Conservation (phyloP, 495 filamentous ascomycete species). For the Cetradonia linearis region DNA sequence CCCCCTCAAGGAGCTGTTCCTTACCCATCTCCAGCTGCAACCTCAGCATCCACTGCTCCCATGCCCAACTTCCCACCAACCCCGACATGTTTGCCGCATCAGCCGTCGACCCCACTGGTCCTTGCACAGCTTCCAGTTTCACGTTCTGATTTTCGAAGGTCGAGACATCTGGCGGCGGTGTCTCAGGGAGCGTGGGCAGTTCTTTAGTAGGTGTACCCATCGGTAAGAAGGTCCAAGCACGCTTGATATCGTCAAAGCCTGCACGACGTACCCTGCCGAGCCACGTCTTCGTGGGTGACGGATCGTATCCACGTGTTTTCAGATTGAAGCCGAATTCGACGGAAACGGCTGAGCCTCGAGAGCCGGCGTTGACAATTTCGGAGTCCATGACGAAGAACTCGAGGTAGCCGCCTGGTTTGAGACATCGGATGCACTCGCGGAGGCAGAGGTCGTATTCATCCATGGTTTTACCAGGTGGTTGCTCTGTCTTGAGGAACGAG, state of each 20-base stretch:
- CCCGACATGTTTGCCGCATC: slow-evolving; percentile 67
- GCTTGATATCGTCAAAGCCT: slow-evolving; percentile 69
- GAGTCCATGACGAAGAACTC: slow-evolving; percentile 86
- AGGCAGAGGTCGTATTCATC: slow-evolving; percentile 89
- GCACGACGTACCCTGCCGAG: slow-evolving; percentile 59
- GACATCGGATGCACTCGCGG: slow-evolving; percentile 72
- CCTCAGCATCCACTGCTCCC: slow-evolving; percentile 93
- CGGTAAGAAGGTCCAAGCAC: slow-evolving; percentile 83
- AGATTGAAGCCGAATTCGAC: slow-evolving; percentile 86
- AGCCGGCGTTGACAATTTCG: slow-evolving; percentile 74
- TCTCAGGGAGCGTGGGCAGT: slow-evolving; percentile 37
- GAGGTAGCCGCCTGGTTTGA: slow-evolving; percentile 86
- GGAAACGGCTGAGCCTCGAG: slow-evolving; percentile 62
- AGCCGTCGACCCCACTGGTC: slow-evolving; percentile 62
- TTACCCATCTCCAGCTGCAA: slow-evolving; percentile 74
- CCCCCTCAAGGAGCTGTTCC: slow-evolving; percentile 60
- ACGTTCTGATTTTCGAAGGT: slow-evolving; percentile 35
- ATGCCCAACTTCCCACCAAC: slow-evolving; percentile 77
- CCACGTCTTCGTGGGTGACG: slow-evolving; percentile 68
- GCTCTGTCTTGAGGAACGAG: slow-evolving; percentile 60
- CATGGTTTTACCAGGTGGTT: slow-evolving; percentile 38
- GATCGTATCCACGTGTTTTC: slow-evolving; percentile 78
- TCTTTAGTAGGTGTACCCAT: slow-evolving; percentile 57
- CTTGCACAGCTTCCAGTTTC: slow-evolving; percentile 51
- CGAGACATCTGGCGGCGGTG: slow-evolving; percentile 43